Percentiles rank a stretch among this genome's conserved stretches.
Evolutionary conservation across 73 alveolate species (phyloP).

Genomic region (Blepharisma japonicum): DNA sequence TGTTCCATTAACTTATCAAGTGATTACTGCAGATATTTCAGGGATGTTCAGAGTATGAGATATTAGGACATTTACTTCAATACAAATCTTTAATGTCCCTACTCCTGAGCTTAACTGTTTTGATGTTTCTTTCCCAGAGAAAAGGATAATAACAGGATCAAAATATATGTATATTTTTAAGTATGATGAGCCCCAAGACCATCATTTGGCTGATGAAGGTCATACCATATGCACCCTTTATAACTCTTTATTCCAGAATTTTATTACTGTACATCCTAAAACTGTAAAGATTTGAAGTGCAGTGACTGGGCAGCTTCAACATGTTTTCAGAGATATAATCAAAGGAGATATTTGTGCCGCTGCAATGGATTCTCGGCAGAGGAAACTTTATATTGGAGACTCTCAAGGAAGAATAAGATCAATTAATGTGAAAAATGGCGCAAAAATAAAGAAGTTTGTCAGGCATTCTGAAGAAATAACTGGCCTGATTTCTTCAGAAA

Average conservation of each 20-base stretch:
- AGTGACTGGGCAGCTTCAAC: constrained; percentile 83
- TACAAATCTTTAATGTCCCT: constrained; percentile 92
- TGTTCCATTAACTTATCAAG: constrained; percentile 86
- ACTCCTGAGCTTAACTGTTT: constrained; percentile 88
- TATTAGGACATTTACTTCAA: constrained; percentile 87
- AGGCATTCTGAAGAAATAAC: constrained; percentile 80
- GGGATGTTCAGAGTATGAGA: constrained; percentile 99
- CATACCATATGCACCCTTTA: constrained; percentile 87
- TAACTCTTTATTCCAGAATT: constrained; percentile 86
- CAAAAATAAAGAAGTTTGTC: constrained; percentile 92
- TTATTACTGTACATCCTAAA: constrained; percentile 97
- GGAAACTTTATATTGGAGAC: constrained; percentile 96
- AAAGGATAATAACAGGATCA: constrained; percentile 92
- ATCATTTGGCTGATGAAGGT: constrained; percentile 93
- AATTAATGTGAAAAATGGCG: constrained; percentile 96
- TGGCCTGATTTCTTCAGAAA: constrained; percentile 57
- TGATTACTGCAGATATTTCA: constrained; percentile 96
- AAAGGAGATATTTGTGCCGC: constrained; percentile 92
- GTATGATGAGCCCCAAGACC: constrained; percentile 98
- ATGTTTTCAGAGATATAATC: constrained; percentile 92
- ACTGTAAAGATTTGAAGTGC: constrained; percentile 97
- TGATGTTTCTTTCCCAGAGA: constrained; percentile 89
- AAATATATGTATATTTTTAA: constrained; percentile 90
- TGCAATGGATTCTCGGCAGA: constrained; percentile 84
- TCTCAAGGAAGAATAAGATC: constrained; percentile 90